Conservation (phyloP, 345 rosid species). For the Populus euphratica region DNA sequence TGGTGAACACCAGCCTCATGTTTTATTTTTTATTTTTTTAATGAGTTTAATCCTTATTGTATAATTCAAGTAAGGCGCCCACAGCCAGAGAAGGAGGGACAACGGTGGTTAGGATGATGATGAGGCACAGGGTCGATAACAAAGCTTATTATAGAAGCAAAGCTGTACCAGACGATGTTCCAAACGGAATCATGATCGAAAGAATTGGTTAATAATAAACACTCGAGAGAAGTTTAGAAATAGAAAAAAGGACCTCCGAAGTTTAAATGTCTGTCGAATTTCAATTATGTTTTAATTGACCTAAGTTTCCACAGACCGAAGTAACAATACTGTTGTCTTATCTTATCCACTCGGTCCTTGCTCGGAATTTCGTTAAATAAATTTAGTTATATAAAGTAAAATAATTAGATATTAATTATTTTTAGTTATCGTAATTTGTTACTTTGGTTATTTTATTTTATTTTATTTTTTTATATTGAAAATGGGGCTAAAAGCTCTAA, state of each 20-base stretch:
- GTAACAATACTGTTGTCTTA: background rate
- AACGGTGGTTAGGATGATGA: background rate
- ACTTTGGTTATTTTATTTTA: too few relatives aligned
- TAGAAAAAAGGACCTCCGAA: background rate
- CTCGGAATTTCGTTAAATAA: background rate
- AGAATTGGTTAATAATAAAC: background rate
- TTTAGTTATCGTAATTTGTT: too few relatives aligned
- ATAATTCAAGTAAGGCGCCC: too few relatives aligned
- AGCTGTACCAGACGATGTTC: slow-evolving; percentile 5
- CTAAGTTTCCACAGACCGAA: too few relatives aligned
- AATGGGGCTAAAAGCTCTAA: too few relatives aligned
- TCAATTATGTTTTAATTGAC: background rate
- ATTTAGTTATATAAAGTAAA: background rate
- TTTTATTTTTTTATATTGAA: too few relatives aligned
- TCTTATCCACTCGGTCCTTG: background rate
- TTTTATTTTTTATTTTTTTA: too few relatives aligned
- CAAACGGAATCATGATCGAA: background rate
- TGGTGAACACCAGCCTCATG: too few relatives aligned
- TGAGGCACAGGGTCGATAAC: background rate
- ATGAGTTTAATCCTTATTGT: too few relatives aligned
- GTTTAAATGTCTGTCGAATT: background rate
- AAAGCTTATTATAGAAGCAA: background rate
- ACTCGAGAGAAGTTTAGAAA: background rate
- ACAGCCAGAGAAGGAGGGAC: background rate
- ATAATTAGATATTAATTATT: too few relatives aligned